phyloP scores from a whole-genome alignment of 2,329 filamentous ascomycete species.

The Laburnicola sp. region DNA sequence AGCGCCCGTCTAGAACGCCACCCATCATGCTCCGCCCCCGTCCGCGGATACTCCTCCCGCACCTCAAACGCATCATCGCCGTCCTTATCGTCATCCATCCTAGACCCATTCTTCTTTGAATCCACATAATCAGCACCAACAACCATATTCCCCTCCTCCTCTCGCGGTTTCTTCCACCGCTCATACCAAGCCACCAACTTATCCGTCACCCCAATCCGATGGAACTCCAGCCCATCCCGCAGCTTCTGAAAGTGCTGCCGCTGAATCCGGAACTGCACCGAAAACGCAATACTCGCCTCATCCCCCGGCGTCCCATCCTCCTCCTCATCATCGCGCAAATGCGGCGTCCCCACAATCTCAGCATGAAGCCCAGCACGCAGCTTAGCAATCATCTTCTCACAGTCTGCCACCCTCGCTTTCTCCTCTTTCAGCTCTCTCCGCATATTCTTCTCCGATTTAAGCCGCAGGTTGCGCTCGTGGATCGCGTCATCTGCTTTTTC shows the following conservation, averaged over 20 bases:
- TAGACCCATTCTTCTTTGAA: constrained; percentile 4
- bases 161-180: constrained; percentile 14
- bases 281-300: constrained; percentile 15
- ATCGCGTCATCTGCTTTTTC: constrained; percentile 21
- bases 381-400: constrained; percentile 14
- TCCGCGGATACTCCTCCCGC: constrained; percentile 6
- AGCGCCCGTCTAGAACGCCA: constrained; percentile 16
- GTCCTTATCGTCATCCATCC: constrained; percentile 8
- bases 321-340: constrained; percentile 23
- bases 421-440: constrained; percentile 21
- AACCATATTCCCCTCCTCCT: constrained; percentile 1
- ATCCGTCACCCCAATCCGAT: constrained; percentile 11
- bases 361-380: constrained; percentile 18
- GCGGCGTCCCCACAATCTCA: constrained; percentile 16
- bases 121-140: constrained; percentile 12
- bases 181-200: constrained; percentile 17
- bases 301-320: constrained; percentile 12
- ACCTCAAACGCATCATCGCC: constrained; percentile 12
- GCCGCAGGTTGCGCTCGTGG: constrained; percentile 16
- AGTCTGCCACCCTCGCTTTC: constrained; percentile 11
- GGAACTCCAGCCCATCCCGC: constrained; percentile 7
- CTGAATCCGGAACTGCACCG: constrained; percentile 16
- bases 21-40: constrained; percentile 20
- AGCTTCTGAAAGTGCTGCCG: constrained; percentile 15
- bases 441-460: constrained; percentile 20